Evolutionary conservation across 2,329 filamentous ascomycete species (phyloP).

Genomic region (Bipolaris victoriae): DNA sequence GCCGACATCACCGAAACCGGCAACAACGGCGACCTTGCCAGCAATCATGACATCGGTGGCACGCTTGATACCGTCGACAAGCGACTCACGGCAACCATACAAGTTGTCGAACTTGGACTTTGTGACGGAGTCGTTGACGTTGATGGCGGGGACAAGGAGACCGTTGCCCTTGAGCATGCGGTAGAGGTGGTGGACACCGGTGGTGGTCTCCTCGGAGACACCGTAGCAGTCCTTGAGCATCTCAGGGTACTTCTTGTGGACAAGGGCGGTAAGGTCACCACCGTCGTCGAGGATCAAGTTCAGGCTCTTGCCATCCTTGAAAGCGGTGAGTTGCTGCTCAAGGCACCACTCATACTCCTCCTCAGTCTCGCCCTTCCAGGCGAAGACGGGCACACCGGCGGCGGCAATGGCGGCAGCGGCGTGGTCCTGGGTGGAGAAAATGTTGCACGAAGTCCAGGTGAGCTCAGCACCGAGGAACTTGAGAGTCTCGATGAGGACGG

Average conservation of each 20-base stretch:
- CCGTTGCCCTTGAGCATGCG: constrained; percentile 80
- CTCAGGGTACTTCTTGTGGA: constrained; percentile 98
- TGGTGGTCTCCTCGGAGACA: constrained; percentile 99
- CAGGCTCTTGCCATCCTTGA: constrained; percentile 95
- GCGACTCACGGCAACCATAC: constrained; percentile 98
- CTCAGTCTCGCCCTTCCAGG: constrained; percentile 92
- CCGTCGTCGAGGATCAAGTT: constrained; percentile 99
- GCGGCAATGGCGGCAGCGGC: constrained; percentile 97
- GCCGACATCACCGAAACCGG: constrained; percentile 98
- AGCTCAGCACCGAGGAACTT: constrained; percentile 94
- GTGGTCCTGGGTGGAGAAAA: constrained; percentile 99
- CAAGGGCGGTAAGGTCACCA: constrained; percentile 93
- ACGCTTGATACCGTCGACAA: constrained; percentile 99
- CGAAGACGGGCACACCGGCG: constrained; percentile 85
- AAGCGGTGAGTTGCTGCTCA: constrained; percentile 95
- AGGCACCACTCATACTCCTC: constrained; percentile 99
- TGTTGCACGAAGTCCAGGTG: constrained; percentile 99
- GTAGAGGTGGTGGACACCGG: constrained; percentile 99
- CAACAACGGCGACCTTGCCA: constrained; percentile 96
- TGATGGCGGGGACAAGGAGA: constrained; percentile 91
- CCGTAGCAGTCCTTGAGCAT: constrained; percentile 98
- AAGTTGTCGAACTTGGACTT: constrained; percentile 99
- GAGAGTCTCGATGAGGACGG: constrained; percentile 98
- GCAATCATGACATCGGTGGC: constrained; percentile 99
- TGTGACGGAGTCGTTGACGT: constrained; percentile 99